Percentiles rank a stretch among this genome's conserved stretches.
These are phyloP conservation scores for Moesziomyces aphidis DNA, from an alignment of 1,284 basidiomycete genomes.

Conservation along the genomic window DNA sequence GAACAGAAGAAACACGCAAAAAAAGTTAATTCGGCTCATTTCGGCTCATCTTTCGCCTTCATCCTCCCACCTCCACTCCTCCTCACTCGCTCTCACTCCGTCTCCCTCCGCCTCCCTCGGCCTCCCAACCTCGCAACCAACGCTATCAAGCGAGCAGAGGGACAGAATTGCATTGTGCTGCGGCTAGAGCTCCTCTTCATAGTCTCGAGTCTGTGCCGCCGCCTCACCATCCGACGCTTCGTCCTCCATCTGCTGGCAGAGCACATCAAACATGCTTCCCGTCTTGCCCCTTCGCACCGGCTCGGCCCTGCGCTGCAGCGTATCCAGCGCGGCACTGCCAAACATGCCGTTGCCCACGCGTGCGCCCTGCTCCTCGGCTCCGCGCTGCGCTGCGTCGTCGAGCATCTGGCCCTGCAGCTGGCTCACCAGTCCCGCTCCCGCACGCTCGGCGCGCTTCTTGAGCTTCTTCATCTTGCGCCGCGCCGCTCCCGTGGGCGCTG, in stretches of 20 bases:
- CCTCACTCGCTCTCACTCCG: too few species aligned
- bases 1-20: too few species aligned
- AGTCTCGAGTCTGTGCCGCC: conserved; percentile 3
- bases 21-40: too few species aligned
- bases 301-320: conserved; percentile 1
- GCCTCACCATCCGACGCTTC: too few species aligned
- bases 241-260: conserved; percentile 21
- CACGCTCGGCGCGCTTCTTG: conserved; percentile 37
- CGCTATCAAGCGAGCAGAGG: too few species aligned
- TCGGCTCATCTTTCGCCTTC: too few species aligned
- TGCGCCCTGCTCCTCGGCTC: background rate
- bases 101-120: background rate
- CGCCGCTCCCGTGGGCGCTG: conserved; percentile 10
- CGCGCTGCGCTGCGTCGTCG: conserved; percentile 4
- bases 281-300: conserved; percentile 7
- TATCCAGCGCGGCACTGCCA: conserved; percentile 6
- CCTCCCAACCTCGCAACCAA: too few species aligned
- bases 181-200: conserved; percentile 25
- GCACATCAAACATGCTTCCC: conserved; percentile 46
- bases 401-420: conserved; percentile 23
- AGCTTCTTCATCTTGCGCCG: conserved; percentile 47
- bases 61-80: background rate
- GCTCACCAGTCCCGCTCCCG: conserved; percentile 41
- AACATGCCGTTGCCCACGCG: conserved; percentile 31
- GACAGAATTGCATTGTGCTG: too few species aligned